A percentile compares a stretch with the other conserved stretches of the same genome.
Evolutionary conservation across 768 basidiomycete species (phyloP).

Genomic region (Pholiota molesta): DNA sequence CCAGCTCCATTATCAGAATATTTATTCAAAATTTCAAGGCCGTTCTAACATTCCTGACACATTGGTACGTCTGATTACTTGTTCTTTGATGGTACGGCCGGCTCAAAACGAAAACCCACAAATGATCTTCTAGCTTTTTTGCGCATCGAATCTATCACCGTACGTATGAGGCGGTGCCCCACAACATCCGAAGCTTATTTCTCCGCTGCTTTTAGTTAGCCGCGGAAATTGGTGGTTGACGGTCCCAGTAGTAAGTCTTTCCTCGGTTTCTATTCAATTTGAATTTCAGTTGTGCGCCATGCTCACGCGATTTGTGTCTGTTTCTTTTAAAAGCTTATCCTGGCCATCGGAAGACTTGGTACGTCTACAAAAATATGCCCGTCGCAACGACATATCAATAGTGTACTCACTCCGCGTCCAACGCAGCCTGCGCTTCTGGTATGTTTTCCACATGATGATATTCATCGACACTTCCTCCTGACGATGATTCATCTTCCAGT

Average conservation of each 20-base stretch:
- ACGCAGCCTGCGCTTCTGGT: conserved; percentile 31
- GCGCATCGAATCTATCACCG: conserved; percentile 39
- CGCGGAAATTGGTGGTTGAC: conserved; percentile 18
- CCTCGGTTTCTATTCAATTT: background rate
- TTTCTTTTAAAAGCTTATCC: background rate
- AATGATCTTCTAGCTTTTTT: conserved; percentile 32
- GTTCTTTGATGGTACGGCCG: background rate
- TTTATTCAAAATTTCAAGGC: conserved; percentile 18
- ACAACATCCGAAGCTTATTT: background rate
- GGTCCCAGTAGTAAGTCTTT: conserved; percentile 5
- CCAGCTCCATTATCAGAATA: background rate
- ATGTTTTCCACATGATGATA: conserved; percentile 5
- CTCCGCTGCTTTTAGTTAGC: conserved; percentile 11
- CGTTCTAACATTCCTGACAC: conserved; percentile 31
- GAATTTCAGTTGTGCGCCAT: background rate
- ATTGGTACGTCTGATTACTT: conserved; percentile 17
- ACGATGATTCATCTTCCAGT: conserved; percentile 7
- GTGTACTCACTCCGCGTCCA: background rate
- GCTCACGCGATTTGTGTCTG: background rate
- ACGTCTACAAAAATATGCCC: background rate
- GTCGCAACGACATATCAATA: background rate
- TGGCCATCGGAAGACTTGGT: conserved; percentile 6
- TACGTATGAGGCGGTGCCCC: conserved; percentile 19
- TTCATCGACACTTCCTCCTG: background rate
- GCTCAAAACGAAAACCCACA: background rate